A percentile compares a stretch with the other conserved stretches of the same genome.
phyloP scores from a whole-genome alignment of 1,284 basidiomycete genomes.

The Leccinum fallax region DNA sequence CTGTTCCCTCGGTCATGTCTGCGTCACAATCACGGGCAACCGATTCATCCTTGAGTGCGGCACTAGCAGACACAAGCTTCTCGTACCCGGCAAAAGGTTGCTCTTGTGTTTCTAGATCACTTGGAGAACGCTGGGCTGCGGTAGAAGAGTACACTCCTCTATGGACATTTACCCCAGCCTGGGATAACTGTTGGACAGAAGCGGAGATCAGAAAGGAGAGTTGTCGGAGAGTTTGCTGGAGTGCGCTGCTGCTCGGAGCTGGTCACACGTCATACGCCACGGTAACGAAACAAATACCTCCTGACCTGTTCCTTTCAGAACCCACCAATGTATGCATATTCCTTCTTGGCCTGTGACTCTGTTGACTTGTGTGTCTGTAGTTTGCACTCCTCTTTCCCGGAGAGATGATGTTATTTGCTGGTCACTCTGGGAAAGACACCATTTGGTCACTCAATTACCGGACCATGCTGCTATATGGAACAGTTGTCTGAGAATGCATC shows the following conservation, averaged over 20 bases:
- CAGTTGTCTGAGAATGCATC: conserved; percentile 62
- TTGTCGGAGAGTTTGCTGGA: conserved; percentile 74
- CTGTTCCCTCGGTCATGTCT: conserved; percentile 38
- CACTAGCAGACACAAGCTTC: not conserved
- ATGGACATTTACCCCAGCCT: conserved; percentile 65
- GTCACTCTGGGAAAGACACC: conserved; percentile 56
- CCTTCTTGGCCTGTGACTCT: conserved; percentile 2
- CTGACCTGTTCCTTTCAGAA: conserved; percentile 62
- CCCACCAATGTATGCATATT: conserved; percentile 60
- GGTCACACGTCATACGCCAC: conserved; percentile 63
- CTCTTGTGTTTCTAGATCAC: conserved; percentile 53
- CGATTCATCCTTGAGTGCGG: not conserved
- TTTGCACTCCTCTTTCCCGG: conserved; percentile 71
- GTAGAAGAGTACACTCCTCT: conserved; percentile 57
- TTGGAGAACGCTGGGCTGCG: conserved; percentile 52
- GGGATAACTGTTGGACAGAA: conserved; percentile 59
- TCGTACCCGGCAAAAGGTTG: conserved; percentile 41
- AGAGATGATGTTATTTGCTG: conserved; percentile 47
- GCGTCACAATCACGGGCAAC: conserved; percentile 14
- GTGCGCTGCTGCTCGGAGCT: conserved; percentile 59
- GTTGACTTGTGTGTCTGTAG: conserved; percentile 38
- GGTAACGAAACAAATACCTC: conserved; percentile 42
- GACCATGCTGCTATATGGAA: conserved; percentile 72
- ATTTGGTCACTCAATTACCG: conserved; percentile 74
- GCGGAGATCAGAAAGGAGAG: conserved; percentile 69